Evolutionary conservation across 1,284 basidiomycete species (phyloP).

Genomic region (Apiotrichum mycotoxinovorans): DNA sequence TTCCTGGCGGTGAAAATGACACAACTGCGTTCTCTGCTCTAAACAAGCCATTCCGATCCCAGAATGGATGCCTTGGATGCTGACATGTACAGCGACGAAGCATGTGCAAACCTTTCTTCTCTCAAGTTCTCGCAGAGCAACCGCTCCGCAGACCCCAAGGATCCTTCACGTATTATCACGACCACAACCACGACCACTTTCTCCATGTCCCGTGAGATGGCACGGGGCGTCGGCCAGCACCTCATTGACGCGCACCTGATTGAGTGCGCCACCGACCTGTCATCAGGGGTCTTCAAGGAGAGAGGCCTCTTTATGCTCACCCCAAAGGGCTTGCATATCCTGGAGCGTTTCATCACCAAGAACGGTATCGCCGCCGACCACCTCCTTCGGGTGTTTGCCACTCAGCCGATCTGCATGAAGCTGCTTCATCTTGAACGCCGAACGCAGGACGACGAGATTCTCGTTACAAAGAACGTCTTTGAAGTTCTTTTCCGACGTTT

Average conservation of each 20-base stretch:
- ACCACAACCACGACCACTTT: conserved; percentile 99
- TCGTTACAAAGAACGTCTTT: conserved; percentile 88
- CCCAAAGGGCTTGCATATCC: conserved; percentile 94
- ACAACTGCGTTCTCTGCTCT: no score
- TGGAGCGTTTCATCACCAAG: conserved; percentile 98
- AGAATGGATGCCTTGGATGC: not conserved
- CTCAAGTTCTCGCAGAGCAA: conserved; percentile 99
- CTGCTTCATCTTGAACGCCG: conserved; percentile 93
- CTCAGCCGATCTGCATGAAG: conserved; percentile 97
- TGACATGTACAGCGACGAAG: conserved; percentile 72
- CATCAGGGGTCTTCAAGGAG: conserved; percentile 89
- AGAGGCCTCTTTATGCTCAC: conserved; percentile 93
- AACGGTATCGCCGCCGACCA: conserved; percentile 93
- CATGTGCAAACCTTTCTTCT: conserved; percentile 85
- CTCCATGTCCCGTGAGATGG: conserved; percentile 99
- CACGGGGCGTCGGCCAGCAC: conserved; percentile 98
- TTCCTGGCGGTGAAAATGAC: no score
- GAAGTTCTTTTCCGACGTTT: conserved; percentile 94
- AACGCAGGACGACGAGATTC: conserved; percentile 91
- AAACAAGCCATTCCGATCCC: no score
- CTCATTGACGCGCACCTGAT: conserved; percentile 98
- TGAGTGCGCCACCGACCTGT: conserved; percentile 89
- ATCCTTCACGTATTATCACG: conserved; percentile 93
- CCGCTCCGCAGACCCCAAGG: conserved; percentile 93
- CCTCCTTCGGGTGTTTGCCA: conserved; percentile 80